Percentiles rank a stretch among this genome's conserved stretches.
Evolutionary conservation across 768 basidiomycete genomes (phyloP).

Genomic region (Boletus vermiculosoides): DNA sequence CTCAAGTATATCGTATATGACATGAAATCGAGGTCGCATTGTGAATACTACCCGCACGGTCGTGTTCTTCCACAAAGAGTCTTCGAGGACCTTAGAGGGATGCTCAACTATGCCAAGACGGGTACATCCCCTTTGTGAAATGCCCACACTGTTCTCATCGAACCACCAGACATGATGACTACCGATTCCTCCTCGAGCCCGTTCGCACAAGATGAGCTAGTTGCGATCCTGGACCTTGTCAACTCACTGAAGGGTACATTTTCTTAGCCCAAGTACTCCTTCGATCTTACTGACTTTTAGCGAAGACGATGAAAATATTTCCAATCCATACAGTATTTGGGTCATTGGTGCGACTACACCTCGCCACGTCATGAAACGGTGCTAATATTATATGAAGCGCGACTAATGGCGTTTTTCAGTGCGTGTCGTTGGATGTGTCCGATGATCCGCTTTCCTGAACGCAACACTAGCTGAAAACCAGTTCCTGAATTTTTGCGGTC

Average conservation of each 20-base stretch:
- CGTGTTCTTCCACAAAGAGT: slow-evolving; percentile 1
- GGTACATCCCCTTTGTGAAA: slow-evolving; percentile 2
- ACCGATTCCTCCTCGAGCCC: slow-evolving; percentile 19
- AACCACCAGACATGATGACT: slow-evolving; percentile 12
- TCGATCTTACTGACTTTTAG: background rate
- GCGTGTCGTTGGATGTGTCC: background rate
- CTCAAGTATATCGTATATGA: background rate
- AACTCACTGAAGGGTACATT: slow-evolving; percentile 13
- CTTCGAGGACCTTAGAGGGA: slow-evolving; percentile 14
- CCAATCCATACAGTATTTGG: slow-evolving; percentile 10
- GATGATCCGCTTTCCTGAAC: background rate
- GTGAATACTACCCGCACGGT: slow-evolving; percentile 16
- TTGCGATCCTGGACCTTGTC: slow-evolving; percentile 12
- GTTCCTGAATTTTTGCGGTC: slow-evolving; percentile 15
- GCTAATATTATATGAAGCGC: slow-evolving; percentile 7
- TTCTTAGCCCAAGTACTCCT: background rate
- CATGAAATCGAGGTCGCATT: slow-evolving; percentile 12
- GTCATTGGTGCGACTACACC: slow-evolving; percentile 4
- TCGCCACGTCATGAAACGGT: background rate
- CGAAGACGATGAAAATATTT: slow-evolving; percentile 4
- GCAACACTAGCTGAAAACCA: slow-evolving; percentile 8
- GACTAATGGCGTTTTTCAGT: slow-evolving; percentile 16
- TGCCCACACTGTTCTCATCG: background rate
- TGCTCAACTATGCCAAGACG: slow-evolving; percentile 17
- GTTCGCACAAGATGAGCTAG: slow-evolving; percentile 12